Conservation (phyloP, 1,139 yeast species). For the Meyerozyma carpophila region DNA sequence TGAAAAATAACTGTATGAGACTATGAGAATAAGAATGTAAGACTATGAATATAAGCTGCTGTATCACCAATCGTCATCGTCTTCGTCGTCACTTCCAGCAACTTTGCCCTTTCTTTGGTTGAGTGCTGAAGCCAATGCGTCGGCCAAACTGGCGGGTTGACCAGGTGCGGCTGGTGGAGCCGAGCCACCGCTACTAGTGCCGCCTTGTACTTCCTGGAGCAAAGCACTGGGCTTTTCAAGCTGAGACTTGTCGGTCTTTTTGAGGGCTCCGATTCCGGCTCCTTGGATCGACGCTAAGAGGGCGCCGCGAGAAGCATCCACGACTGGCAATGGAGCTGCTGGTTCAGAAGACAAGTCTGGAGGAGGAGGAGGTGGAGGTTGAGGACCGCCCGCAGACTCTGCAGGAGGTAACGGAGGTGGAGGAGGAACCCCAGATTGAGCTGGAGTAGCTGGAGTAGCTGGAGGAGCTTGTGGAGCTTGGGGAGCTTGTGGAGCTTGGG, state of each 20-base stretch:
- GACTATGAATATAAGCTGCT: too few species aligned
- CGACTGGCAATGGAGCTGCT: constrained; percentile 21
- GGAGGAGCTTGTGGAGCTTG: constrained; percentile 8
- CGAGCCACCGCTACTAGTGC: background rate
- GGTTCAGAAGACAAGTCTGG: constrained; percentile 15
- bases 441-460: constrained; percentile 14
- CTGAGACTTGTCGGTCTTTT: constrained; percentile 77
- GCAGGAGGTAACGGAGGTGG: constrained; percentile 36
- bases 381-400: constrained; percentile 13
- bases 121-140: constrained; percentile 84
- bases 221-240: constrained; percentile 73
- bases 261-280: constrained; percentile 63
- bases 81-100: constrained; percentile 80
- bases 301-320: constrained; percentile 70
- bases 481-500: constrained; percentile 12
- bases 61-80: constrained; percentile 64
- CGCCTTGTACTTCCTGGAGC: constrained; percentile 52
- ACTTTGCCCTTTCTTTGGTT: constrained; percentile 79
- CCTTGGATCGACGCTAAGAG: constrained; percentile 81
- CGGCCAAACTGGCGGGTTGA: constrained; percentile 64
- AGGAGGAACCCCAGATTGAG: constrained; percentile 15
- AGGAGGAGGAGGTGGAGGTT: constrained; percentile 30
- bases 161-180: constrained; percentile 40
- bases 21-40: too few species aligned
- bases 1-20: too few species aligned